A percentile compares a stretch with the other conserved stretches of the same genome.
These are phyloP conservation scores for Blastomyces percursus DNA, from an alignment of 2,329 filamentous ascomycete species.

Conservation along the genomic window DNA sequence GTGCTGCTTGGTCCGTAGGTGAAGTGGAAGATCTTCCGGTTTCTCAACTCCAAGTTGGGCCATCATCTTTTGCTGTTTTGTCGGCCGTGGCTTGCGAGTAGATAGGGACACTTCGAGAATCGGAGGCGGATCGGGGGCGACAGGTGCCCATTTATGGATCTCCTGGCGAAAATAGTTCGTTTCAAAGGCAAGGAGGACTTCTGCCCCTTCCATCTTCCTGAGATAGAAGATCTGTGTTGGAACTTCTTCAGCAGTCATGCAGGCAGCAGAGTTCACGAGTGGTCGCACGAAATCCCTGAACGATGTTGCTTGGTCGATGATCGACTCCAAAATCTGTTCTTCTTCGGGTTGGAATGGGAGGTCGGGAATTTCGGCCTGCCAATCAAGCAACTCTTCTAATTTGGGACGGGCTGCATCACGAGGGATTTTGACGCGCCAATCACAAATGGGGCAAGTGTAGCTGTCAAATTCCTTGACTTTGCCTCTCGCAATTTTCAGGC, in stretches of 20 bases:
- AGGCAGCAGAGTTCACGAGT: slow-evolving; percentile 63
- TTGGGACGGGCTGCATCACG: slow-evolving; percentile 92
- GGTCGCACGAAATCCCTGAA: slow-evolving; percentile 74
- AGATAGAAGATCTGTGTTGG: slow-evolving; percentile 89
- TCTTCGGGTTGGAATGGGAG: slow-evolving; percentile 95
- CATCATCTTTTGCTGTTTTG: slow-evolving; percentile 93
- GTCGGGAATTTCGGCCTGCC: slow-evolving; percentile 68
- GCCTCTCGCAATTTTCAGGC: slow-evolving; percentile 89
- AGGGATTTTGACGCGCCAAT: slow-evolving; percentile 93
- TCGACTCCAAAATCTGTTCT: slow-evolving; percentile 72
- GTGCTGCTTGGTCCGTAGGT: slow-evolving; percentile 67
- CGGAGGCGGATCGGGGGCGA: slow-evolving; percentile 75
- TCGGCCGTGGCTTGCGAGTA: slow-evolving; percentile 88
- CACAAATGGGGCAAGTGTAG: slow-evolving; percentile 95
- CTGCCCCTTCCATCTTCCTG: slow-evolving; percentile 92
- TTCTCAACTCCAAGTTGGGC: slow-evolving; percentile 78
- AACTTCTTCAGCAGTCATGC: slow-evolving; percentile 73
- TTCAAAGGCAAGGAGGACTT: slow-evolving; percentile 80
- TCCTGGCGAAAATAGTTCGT: slow-evolving; percentile 98
- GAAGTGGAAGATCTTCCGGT: slow-evolving; percentile 77
- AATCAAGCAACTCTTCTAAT: slow-evolving; percentile 72
- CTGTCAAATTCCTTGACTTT: slow-evolving; percentile 98
- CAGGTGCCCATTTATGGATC: slow-evolving; percentile 86
- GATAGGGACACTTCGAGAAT: slow-evolving; percentile 79
- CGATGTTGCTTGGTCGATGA: slow-evolving; percentile 70